Evolutionary conservation across 495 filamentous ascomycete species (phyloP).

Genomic region (Aspergillus diversus): DNA sequence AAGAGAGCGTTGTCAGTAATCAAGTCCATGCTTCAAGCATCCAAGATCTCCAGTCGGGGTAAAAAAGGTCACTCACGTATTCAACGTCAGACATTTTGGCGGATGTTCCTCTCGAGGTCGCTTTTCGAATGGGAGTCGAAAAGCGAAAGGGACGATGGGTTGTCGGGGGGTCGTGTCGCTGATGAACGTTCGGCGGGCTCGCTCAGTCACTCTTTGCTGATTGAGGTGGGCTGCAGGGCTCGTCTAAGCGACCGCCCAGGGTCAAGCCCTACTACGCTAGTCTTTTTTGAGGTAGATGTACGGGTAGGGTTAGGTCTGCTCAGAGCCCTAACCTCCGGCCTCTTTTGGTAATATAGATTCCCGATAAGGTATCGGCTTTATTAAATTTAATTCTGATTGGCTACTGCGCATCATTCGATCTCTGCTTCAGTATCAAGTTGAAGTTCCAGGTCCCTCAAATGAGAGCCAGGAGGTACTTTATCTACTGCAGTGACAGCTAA

Average conservation of each 20-base stretch:
- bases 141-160: conserved; percentile 51
- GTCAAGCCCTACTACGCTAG: conserved; percentile 48
- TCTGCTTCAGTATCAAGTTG: too few species aligned
- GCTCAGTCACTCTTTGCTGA: conserved; percentile 34
- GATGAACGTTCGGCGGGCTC: conserved; percentile 37
- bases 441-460: too few species aligned
- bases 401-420: too few species aligned
- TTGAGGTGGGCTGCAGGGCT: conserved; percentile 46
- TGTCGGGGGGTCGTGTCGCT: conserved; percentile 52
- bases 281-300: conserved; percentile 25
- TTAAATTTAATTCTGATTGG: not conserved
- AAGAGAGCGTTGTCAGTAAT: conserved; percentile 41
- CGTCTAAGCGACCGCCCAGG: conserved; percentile 53
- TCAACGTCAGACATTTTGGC: conserved; percentile 90
- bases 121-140: conserved; percentile 57
- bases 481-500: not conserved
- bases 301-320: conserved; percentile 18
- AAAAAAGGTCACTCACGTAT: conserved; percentile 69
- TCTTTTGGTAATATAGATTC: not conserved
- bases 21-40: conserved; percentile 4
- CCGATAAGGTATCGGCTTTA: not conserved
- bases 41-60: conserved; percentile 5
- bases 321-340: conserved; percentile 7
- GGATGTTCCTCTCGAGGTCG: conserved; percentile 55
- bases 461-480: not conserved